Percentiles rank a stretch among this genome's conserved stretches.
Evolutionary conservation across 805 yeast genomes (phyloP).

Genomic region (Clavispora vitiphila): DNA sequence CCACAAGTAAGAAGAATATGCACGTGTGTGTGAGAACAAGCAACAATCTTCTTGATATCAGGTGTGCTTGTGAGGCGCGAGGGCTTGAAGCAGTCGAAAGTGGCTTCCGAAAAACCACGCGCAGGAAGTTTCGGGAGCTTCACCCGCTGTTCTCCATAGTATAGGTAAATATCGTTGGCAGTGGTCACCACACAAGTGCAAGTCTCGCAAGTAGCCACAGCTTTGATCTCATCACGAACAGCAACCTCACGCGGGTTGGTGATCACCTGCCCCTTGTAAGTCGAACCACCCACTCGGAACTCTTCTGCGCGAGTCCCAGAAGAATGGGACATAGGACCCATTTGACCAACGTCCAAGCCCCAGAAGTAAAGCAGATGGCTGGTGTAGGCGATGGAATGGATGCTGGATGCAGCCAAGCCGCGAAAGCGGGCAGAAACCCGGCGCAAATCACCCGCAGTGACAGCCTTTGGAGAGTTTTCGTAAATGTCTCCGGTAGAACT

Average conservation of each 20-base stretch:
- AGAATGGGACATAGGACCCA: conserved; percentile 41
- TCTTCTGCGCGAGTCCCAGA: conserved; percentile 12
- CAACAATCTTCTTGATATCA: conserved; percentile 25
- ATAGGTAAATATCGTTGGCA: conserved; percentile 58
- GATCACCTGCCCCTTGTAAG: conserved; percentile 35
- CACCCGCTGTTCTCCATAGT: conserved; percentile 52
- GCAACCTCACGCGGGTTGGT: conserved; percentile 34
- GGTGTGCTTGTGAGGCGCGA: conserved; percentile 41
- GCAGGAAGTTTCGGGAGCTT: conserved; percentile 40
- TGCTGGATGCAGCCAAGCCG: conserved; percentile 58
- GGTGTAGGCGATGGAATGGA: conserved; percentile 63
- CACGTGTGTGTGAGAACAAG: conserved; percentile 38
- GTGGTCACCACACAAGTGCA: conserved; percentile 62
- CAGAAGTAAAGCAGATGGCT: conserved; percentile 50
- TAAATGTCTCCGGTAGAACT: conserved; percentile 25
- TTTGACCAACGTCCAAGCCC: conserved; percentile 82
- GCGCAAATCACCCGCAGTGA: conserved; percentile 40
- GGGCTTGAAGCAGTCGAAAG: conserved; percentile 53
- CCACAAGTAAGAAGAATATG: conserved; percentile 58
- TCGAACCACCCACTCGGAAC: conserved; percentile 22
- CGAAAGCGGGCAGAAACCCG: conserved; percentile 23
- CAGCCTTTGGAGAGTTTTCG: conserved; percentile 35
- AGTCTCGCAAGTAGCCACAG: conserved; percentile 59
- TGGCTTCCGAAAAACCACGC: conserved; percentile 32
- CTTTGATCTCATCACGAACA: conserved; percentile 47